Evolutionary conservation across 306 rosid species (phyloP).

Genomic region (Dalbergia oliveri): DNA sequence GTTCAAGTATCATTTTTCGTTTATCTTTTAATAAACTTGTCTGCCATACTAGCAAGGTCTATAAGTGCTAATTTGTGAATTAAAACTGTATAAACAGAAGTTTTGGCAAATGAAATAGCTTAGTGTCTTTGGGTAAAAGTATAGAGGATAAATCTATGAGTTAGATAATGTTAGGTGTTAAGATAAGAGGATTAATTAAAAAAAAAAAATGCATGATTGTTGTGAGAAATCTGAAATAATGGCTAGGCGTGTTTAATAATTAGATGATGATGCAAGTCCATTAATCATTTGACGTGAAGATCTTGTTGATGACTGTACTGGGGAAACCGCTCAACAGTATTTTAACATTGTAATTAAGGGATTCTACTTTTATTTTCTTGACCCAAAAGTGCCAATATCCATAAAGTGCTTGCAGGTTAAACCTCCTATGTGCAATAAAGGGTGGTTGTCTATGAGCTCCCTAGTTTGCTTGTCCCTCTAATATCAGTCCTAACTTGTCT

Average conservation of each 20-base stretch:
- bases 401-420: slow-evolving; percentile 37
- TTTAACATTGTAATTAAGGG: slow-evolving; percentile 10
- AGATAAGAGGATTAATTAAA: no score
- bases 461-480: not conserved
- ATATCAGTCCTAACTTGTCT: not conserved
- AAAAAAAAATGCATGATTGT: no score
- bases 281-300: slow-evolving; percentile 82
- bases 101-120: no score
- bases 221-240: not conserved
- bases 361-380: slow-evolving; percentile 40
- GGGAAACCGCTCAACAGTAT: slow-evolving; percentile 16
- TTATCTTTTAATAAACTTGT: no score
- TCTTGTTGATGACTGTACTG: slow-evolving; percentile 45
- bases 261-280: slow-evolving; percentile 54
- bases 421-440: not conserved
- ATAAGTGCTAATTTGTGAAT: not conserved
- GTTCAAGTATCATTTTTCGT: no score
- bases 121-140: no score
- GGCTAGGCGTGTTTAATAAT: slow-evolving; percentile 31
- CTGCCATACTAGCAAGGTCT: not conserved
- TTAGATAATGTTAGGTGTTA: not conserved
- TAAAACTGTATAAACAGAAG: no score
- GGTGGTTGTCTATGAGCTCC: not conserved
- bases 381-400: slow-evolving; percentile 40
- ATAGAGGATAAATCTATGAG: not conserved